Evolutionary conservation across 2,329 filamentous ascomycete species (phyloP).

Genomic region (Diplodia corticola): DNA sequence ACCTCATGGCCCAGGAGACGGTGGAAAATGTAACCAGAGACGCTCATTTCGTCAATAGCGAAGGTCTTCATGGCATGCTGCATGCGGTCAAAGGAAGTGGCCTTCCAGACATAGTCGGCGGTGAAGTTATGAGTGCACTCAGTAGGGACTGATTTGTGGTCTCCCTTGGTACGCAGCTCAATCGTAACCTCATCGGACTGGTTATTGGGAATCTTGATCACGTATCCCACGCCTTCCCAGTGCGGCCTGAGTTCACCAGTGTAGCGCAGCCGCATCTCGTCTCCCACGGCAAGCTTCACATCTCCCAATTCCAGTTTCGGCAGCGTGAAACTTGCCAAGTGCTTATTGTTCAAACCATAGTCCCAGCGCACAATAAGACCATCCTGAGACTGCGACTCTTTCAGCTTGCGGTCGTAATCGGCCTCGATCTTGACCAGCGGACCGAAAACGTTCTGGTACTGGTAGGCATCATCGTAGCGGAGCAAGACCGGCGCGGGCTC

Average conservation of each 20-base stretch:
- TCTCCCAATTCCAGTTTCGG: conserved; percentile 97
- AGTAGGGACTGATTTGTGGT: conserved; percentile 93
- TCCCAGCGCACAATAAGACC: conserved; percentile 94
- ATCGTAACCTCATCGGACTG: conserved; percentile 97
- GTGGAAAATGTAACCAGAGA: conserved; percentile 98
- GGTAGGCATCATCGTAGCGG: conserved; percentile 94
- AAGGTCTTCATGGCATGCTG: conserved; percentile 99
- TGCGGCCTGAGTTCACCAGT: conserved; percentile 87
- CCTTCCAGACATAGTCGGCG: conserved; percentile 99
- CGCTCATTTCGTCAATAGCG: conserved; percentile 95
- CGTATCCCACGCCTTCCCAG: conserved; percentile 98
- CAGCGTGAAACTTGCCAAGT: conserved; percentile 90
- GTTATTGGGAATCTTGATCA: conserved; percentile 99
- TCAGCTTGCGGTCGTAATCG: conserved; percentile 97
- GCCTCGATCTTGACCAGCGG: conserved; percentile 98
- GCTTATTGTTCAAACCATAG: conserved; percentile 93
- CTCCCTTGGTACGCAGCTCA: conserved; percentile 88
- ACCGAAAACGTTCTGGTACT: conserved; percentile 98
- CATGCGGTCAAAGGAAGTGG: conserved; percentile 98
- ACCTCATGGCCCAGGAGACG: conserved; percentile 94
- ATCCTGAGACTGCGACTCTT: conserved; percentile 97
- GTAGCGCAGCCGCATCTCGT: conserved; percentile 97
- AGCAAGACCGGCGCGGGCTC: conserved; percentile 90
- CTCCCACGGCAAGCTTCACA: conserved; percentile 95
- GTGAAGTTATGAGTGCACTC: conserved; percentile 98